Percentiles rank a stretch among this genome's conserved stretches.
These are phyloP conservation scores for Arthroderma sp. DNA, from an alignment of 2,329 filamentous ascomycete genomes.

Conservation along the genomic window DNA sequence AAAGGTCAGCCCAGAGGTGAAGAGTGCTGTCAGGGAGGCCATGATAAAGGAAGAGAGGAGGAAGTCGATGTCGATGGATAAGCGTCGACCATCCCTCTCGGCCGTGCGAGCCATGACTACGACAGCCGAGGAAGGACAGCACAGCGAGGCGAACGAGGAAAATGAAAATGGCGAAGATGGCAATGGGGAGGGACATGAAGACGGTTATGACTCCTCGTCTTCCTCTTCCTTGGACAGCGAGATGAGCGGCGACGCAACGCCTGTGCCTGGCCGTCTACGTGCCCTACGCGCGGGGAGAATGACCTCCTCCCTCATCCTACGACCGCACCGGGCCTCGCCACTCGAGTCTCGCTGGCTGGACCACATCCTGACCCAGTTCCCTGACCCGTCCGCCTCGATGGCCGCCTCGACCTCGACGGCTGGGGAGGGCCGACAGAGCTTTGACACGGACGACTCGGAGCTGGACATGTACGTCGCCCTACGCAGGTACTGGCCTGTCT, in stretches of 20 bases:
- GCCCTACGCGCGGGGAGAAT: neutral
- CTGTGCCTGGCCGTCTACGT: constrained; percentile 23
- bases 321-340: constrained; percentile 66
- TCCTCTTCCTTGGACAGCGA: constrained; percentile 29
- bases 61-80: constrained; percentile 27
- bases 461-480: constrained; percentile 23
- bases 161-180: constrained; percentile 15
- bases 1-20: constrained; percentile 68
- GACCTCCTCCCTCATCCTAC: constrained; percentile 58
- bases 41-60: constrained; percentile 55
- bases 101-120: neutral
- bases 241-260: constrained; percentile 28
- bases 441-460: constrained; percentile 19
- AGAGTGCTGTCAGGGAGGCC: constrained; percentile 64
- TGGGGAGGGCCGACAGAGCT: neutral
- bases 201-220: constrained; percentile 25
- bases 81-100: constrained; percentile 3
- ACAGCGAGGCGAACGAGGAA: neutral
- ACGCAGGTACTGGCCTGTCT: constrained; percentile 55
- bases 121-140: neutral
- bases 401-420: constrained; percentile 5
- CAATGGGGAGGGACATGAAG: constrained; percentile 14
- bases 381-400: constrained; percentile 15
- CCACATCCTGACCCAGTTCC: constrained; percentile 33
- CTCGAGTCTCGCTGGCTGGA: constrained; percentile 61